A percentile compares a stretch with the other conserved stretches of the same genome.
Evolutionary conservation across 257 asterid genomes (phyloP).

Genomic region (Fraxinus cuspidata): DNA sequence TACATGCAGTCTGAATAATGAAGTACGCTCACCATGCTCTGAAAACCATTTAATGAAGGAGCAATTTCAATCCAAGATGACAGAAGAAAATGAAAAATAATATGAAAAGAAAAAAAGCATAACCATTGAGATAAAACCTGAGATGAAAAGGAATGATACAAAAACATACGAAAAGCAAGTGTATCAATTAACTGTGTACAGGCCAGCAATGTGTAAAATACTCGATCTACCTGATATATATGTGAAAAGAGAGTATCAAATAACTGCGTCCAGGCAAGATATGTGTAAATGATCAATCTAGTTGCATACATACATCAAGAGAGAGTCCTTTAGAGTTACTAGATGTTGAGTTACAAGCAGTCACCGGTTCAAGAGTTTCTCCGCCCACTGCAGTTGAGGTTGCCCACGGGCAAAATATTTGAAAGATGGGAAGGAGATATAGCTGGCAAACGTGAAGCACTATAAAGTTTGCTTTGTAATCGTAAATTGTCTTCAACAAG

Average conservation of each 20-base stretch:
- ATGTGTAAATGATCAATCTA: conserved; percentile 17
- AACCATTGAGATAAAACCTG: conserved; percentile 20
- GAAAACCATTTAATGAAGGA: conserved; percentile 23
- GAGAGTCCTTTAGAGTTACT: conserved; percentile 71
- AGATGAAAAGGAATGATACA: conserved; percentile 21
- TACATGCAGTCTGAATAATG: neutral
- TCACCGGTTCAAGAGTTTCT: conserved; percentile 46
- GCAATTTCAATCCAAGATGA: conserved; percentile 28
- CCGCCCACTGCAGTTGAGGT: conserved; percentile 50
- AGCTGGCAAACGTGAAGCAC: conserved; percentile 64
- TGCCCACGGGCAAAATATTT: conserved; percentile 48
- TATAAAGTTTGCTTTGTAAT: conserved; percentile 85
- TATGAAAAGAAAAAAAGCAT: neutral
- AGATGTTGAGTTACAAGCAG: conserved; percentile 66
- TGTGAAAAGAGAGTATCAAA: conserved; percentile 17
- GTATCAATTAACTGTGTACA: conserved; percentile 17
- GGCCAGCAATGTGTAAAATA: conserved; percentile 14
- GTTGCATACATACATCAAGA: conserved; percentile 61
- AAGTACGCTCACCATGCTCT: conserved; percentile 20
- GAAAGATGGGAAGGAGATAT: conserved; percentile 70
- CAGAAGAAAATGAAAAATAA: conserved; percentile 4
- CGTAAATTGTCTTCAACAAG: conserved; percentile 98
- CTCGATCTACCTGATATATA: conserved; percentile 14
- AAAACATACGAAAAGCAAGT: conserved; percentile 2
- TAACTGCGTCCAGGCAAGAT: conserved; percentile 15